phyloP scores from a whole-genome alignment of 495 filamentous ascomycete genomes.

The Neurospora terricola region DNA sequence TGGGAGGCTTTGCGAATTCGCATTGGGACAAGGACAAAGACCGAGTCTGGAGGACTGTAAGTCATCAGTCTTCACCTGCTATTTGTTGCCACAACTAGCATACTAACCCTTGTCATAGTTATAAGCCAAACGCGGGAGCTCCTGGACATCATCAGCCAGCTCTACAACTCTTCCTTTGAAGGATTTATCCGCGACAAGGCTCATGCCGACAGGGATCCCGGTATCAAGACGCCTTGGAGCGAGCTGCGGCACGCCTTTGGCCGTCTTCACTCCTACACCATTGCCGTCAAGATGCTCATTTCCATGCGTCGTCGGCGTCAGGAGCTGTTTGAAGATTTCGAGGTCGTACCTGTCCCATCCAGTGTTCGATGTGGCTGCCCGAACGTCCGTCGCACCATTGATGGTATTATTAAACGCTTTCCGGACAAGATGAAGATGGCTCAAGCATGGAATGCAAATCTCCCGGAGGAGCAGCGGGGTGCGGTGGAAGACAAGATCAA shows the following conservation, averaged over 20 bases:
- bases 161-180: neutral
- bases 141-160: neutral
- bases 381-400: neutral
- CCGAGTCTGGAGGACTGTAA: neutral
- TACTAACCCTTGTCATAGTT: no score
- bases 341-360: neutral
- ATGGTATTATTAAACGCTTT: constrained; percentile 10
- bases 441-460: neutral
- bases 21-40: no score
- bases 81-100: no score
- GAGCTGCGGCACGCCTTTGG: constrained; percentile 3
- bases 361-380: neutral
- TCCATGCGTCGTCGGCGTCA: neutral
- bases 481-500: neutral
- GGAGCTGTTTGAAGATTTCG: constrained; percentile 5
- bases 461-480: neutral
- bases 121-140: neutral
- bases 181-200: neutral
- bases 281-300: constrained; percentile 3
- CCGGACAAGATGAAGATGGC: neutral
- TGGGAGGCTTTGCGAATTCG: no score
- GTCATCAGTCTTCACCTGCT: fast-evolving
- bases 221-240: constrained; percentile 2
- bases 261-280: constrained; percentile 9
- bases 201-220: neutral